Evolutionary conservation across 108 stramenopile species (phyloP), one percentile per base, ranked within the genome.

Genomic region (Nitzschia sp.): DNA sequence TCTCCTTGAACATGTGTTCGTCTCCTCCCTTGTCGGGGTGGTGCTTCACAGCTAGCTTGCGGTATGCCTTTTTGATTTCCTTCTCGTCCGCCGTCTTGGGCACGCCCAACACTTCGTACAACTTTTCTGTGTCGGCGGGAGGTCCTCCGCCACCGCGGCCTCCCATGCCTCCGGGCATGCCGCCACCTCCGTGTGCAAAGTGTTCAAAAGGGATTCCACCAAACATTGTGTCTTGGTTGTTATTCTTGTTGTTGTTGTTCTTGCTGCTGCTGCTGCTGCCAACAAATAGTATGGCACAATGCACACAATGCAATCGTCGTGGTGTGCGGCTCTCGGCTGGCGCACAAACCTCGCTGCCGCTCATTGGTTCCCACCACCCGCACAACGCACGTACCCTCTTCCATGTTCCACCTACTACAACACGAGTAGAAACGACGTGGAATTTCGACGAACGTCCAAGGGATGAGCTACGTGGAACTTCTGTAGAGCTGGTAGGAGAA

Each of bases 11-110:
- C 39, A 87, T 83, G 71, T 92, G 87, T 52, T 87, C 89, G 65
- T 92, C 91, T 41, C 94, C 94, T 8, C 94, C 94, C 79, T 92
- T 95, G 63, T 95, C 94, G 41, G 81, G 81, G 56, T 82, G 81
- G 52, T 82, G 81, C 57, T 65, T 82, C 11, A 69, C 48, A 21
- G 81, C 79, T 0, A 92, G 67, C 44, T 83, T 80, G 67, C 86
- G 79, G 79, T 90, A 95, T 22, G 94, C 90, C 73, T 92, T 92
- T 60, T 90, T 88, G 70, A 95, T 89, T 41, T 88, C 84, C 44
- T 90, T 87, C 53, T 81, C 79, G 59, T 74, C 65, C 43, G 86
- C 86, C 6, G 20, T 44, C 70, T 93, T 93, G 8, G 84, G 83
- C 0, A 93, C 80, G 14, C 72, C 89, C 63, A 95, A 77, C 0